Conservation (phyloP, 768 basidiomycete genomes). For the Termitomyces sp. region DNA sequence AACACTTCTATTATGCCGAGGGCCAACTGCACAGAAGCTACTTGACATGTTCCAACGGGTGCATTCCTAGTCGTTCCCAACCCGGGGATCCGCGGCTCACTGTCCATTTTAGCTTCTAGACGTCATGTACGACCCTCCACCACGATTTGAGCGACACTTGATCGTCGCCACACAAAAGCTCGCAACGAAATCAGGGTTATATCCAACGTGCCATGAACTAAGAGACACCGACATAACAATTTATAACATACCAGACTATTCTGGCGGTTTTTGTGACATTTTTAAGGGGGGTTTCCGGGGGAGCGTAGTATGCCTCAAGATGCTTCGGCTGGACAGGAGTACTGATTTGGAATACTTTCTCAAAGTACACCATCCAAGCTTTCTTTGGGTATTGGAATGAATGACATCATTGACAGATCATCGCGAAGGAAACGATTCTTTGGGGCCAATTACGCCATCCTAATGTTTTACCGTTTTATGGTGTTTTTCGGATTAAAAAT, state of each 20-base stretch:
- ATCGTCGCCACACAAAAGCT: constrained; percentile 7
- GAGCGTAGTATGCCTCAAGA: constrained; percentile 1
- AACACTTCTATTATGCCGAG: constrained; percentile 1
- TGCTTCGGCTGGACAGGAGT: neutral
- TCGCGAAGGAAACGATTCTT: constrained; percentile 8
- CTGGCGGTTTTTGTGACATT: constrained; percentile 1
- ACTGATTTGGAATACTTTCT: neutral
- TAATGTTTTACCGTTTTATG: constrained; percentile 10
- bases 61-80: neutral
- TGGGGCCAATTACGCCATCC: constrained; percentile 10
- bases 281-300: neutral
- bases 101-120: constrained; percentile 2
- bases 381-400: neutral
- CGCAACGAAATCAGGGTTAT: neutral
- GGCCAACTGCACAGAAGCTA: neutral
- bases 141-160: constrained; percentile 3
- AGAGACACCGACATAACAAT: neutral
- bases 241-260: neutral
- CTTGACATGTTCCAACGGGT: constrained; percentile 11
- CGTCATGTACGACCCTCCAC: constrained; percentile 4
- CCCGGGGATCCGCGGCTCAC: neutral
- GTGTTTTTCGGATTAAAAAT: neutral
- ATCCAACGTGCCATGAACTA: neutral
- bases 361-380: neutral
- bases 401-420: neutral